Base-by-base conservation (phyloP, 139 green algal genomes). In the Micromonas commoda region DNA sequence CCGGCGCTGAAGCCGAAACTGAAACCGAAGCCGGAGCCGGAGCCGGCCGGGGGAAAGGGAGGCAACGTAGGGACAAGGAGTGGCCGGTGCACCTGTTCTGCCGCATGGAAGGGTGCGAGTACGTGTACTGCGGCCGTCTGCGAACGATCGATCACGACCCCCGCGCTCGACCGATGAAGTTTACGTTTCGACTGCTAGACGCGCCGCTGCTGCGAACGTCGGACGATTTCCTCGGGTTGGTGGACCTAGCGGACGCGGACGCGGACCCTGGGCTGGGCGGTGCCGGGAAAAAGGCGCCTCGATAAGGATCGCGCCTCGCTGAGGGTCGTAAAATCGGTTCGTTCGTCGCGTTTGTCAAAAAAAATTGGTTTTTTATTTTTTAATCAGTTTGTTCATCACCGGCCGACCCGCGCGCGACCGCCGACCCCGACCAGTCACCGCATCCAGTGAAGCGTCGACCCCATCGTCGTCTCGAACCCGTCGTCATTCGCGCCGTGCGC, bases 81-180 rank as follows among this genome's bases (percentile, higher is more conserved):
- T 75, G 68, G 68, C 68, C 68, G 23, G 21, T 75, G 1, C 68
- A 75, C 53, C 53, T 75, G 3, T 75, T 75, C 29, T 60, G 34
- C 6, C 68, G 68, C 37, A 75, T 75, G 68, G 68, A 75, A 33
- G 68, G 68, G 16, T 28, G 29, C n/a, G 38, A 28, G 68, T 75
- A 75, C 37, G 38, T 61, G 3, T 75, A 75, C 37, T 75, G 68
- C 29, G 68, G 68, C 28, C 68, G 68, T 2, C 53, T 75, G 37
- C 52, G 53, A 29, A 29, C 33, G 68, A 13, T 75, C 23, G 38
- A 75, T 31, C 53, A 75, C 68, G 68, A 75, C 37, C 37, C 37
- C 4, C 31, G 29, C 34, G 61, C 60, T 35, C 34, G 19, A 33
- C 68, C 68, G 37, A 75, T 75, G 68, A 75, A 75, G 37, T 75